Evolutionary conservation across 1,284 basidiomycete genomes (phyloP).

Genomic region (Boletellus deceptivus): DNA sequence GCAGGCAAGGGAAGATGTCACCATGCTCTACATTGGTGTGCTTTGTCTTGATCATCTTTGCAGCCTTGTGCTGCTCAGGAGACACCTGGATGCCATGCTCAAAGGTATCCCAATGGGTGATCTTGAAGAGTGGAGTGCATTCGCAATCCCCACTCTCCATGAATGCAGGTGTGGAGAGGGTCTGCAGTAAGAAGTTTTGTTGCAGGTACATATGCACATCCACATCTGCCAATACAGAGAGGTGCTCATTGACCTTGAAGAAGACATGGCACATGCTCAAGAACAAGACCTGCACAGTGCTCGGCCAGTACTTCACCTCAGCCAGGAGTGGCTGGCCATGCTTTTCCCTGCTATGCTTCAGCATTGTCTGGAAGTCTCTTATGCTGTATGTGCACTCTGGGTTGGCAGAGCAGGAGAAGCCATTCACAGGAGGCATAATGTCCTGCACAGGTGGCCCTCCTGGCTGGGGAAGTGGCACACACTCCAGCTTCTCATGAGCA

Average conservation of each 20-base stretch:
- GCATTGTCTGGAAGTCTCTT: neutral
- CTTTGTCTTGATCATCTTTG: neutral
- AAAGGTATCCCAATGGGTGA: slow-evolving; percentile 13
- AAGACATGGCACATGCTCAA: neutral
- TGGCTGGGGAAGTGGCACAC: neutral
- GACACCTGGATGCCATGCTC: slow-evolving; percentile 8
- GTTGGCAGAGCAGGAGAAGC: too few species aligned
- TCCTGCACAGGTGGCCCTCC: slow-evolving; percentile 7
- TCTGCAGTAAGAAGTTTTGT: neutral
- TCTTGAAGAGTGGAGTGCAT: slow-evolving; percentile 1
- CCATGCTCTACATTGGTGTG: neutral
- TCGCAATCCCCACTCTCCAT: neutral
- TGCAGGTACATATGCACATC: neutral
- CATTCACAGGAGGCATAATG: neutral
- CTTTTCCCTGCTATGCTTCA: neutral
- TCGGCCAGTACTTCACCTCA: neutral
- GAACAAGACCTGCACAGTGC: slow-evolving; percentile 7
- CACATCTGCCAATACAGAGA: neutral
- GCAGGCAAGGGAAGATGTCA: too few species aligned
- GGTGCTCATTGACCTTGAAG: slow-evolving; percentile 6
- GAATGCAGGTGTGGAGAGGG: neutral
- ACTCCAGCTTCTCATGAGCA: too few species aligned
- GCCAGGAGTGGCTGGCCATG: neutral
- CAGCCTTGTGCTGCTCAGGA: neutral
- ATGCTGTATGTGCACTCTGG: slow-evolving; percentile 7